A percentile compares a stretch with the other conserved stretches of the same genome.
Conservation (phyloP, 1,284 basidiomycete genomes). For the Pyrrhoderma noxium region DNA sequence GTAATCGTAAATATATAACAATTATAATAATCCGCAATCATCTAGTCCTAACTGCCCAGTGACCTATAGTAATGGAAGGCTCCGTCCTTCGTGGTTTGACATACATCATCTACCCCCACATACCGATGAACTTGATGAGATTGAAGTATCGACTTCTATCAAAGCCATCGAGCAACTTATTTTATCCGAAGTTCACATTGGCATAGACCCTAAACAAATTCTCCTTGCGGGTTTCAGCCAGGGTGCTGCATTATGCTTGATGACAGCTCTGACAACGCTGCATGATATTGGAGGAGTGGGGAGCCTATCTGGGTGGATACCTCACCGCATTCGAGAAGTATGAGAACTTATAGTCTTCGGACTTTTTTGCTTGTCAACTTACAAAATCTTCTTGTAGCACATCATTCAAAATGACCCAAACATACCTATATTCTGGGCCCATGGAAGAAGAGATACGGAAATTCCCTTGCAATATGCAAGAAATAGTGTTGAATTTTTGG, state of each 20-base stretch:
- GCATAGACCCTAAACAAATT: slow-evolving; percentile 31
- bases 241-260: slow-evolving; percentile 35
- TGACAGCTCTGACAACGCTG: slow-evolving; percentile 34
- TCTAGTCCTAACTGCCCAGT: slow-evolving; percentile 26
- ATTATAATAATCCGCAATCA: no score
- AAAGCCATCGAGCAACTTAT: slow-evolving; percentile 33
- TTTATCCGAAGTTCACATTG: slow-evolving; percentile 31
- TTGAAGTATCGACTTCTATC: slow-evolving; percentile 32
- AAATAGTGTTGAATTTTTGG: slow-evolving; percentile 30
- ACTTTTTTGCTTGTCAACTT: background rate
- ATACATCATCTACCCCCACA: slow-evolving; percentile 34
- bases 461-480: slow-evolving; percentile 32
- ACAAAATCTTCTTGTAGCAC: slow-evolving; percentile 21
- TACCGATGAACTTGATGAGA: slow-evolving; percentile 33
- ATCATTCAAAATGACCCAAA: slow-evolving; percentile 29
- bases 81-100: slow-evolving; percentile 41
- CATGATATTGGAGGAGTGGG: slow-evolving; percentile 38
- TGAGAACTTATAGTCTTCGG: slow-evolving; percentile 8
- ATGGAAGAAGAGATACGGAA: slow-evolving; percentile 32
- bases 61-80: slow-evolving; percentile 27
- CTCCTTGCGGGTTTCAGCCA: slow-evolving; percentile 40
- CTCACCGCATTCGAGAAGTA: slow-evolving; percentile 30
- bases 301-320: slow-evolving; percentile 40
- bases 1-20: background rate
- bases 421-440: slow-evolving; percentile 37